Conservation (phyloP, 148 eudicot species). For the Selenicereus undatus region DNA sequence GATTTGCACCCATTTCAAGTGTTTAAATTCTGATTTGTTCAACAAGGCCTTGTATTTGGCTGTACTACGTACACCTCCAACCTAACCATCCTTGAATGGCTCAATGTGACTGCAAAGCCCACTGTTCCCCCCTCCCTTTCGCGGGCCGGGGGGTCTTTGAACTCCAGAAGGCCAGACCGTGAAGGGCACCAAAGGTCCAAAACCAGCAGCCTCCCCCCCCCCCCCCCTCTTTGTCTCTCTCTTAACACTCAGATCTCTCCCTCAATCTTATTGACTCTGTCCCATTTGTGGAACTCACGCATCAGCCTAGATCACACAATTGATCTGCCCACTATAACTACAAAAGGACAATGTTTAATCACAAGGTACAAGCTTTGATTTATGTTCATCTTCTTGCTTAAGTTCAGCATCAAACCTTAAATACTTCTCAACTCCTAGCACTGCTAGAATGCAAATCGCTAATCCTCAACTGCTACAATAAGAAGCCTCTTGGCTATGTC, state of each 20-base stretch:
- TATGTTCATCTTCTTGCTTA: background rate
- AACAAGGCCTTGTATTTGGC: background rate
- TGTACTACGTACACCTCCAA: background rate
- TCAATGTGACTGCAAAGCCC: too few species aligned
- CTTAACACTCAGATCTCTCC: background rate
- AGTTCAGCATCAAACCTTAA: too few species aligned
- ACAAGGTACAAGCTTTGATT: background rate
- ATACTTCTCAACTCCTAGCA: too few species aligned
- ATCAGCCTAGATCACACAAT: background rate
- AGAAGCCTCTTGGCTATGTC: background rate
- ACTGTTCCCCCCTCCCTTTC: background rate
- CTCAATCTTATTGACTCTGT: background rate
- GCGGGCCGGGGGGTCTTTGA: background rate
- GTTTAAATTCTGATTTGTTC: background rate
- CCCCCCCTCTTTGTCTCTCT: background rate
- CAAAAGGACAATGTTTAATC: background rate
- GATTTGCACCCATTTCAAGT: background rate
- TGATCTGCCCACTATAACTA: background rate
- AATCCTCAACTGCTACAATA: background rate
- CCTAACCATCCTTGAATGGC: background rate
- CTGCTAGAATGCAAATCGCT: too few species aligned
- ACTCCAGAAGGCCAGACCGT: too few species aligned
- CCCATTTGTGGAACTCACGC: background rate
- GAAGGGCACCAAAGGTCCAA: background rate
- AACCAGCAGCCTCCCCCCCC: background rate